Percentiles rank a stretch among this genome's conserved stretches.
Conservation (phyloP, 495 filamentous ascomycete genomes). For the Penicillium nucicola region DNA sequence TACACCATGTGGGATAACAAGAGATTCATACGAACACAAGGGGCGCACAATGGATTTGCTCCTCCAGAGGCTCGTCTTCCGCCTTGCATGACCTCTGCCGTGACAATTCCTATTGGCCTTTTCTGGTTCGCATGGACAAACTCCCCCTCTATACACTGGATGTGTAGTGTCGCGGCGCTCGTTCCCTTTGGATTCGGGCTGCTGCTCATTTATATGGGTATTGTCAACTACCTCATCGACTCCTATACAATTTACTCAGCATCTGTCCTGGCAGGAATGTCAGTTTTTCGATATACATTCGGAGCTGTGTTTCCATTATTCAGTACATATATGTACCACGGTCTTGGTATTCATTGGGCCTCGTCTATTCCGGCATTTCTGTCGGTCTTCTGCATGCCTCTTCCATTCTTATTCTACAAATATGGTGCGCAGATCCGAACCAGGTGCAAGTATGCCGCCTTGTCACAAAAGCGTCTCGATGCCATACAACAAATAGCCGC, state of each 20-base stretch:
- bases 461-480: background rate
- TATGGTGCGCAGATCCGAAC: too few species aligned
- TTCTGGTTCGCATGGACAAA: constrained; percentile 58
- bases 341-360: constrained; percentile 68
- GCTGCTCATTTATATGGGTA: constrained; percentile 55
- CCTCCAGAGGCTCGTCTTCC: background rate
- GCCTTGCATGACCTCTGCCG: background rate
- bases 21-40: too few species aligned
- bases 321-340: constrained; percentile 59
- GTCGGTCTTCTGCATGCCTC: constrained; percentile 42
- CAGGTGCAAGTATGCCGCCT: constrained; percentile 10
- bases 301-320: constrained; percentile 69
- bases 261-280: constrained; percentile 61
- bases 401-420: constrained; percentile 55
- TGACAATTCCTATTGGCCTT: constrained; percentile 28
- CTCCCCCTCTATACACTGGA: constrained; percentile 55
- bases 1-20: too few species aligned
- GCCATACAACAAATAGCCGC: too few species aligned
- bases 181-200: constrained; percentile 60
- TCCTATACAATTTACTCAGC: constrained; percentile 65
- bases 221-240: constrained; percentile 66
- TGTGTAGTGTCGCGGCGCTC: constrained; percentile 49
- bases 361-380: constrained; percentile 63
- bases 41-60: background rate
- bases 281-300: constrained; percentile 54